These are phyloP conservation scores for Neonectria sp. DNA, from an alignment of 2,329 filamentous ascomycete genomes.

Conservation along the genomic window DNA sequence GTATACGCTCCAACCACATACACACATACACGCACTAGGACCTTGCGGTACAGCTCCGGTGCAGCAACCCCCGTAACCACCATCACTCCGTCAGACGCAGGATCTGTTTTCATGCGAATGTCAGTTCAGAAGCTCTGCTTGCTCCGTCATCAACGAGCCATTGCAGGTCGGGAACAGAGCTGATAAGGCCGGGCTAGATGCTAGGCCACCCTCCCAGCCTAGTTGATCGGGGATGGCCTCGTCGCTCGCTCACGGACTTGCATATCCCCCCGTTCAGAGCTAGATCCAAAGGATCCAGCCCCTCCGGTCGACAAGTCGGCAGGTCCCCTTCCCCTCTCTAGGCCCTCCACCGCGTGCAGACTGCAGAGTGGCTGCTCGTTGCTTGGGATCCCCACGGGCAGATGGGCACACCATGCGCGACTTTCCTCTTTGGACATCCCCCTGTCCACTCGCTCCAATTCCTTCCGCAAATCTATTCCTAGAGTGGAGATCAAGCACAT, in stretches of 20 bases:
- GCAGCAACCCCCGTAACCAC: slow-evolving; percentile 27
- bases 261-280: slow-evolving; percentile 39
- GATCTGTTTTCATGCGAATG: slow-evolving; percentile 13
- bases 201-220: slow-evolving; percentile 32
- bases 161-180: slow-evolving; percentile 5
- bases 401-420: slow-evolving; percentile 51
- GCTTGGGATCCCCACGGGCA: slow-evolving; percentile 39
- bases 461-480: slow-evolving; percentile 50
- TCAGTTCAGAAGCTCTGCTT: slow-evolving; percentile 17
- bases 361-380: slow-evolving; percentile 44
- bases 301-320: slow-evolving; percentile 33
- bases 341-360: slow-evolving; percentile 23
- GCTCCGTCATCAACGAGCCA: slow-evolving; percentile 13
- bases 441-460: slow-evolving; percentile 42
- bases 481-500: slow-evolving; percentile 46
- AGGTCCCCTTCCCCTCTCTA: slow-evolving; percentile 21
- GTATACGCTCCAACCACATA: slow-evolving; percentile 30
- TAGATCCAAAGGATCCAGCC: slow-evolving; percentile 43
- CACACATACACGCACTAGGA: slow-evolving; percentile 27
- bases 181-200: slow-evolving; percentile 14
- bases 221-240: slow-evolving; percentile 41
- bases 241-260: slow-evolving; percentile 41
- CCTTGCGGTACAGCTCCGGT: slow-evolving; percentile 35
- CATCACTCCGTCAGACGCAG: slow-evolving; percentile 18
- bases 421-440: slow-evolving; percentile 48